Conservation (phyloP, 192 early-diverging fungal species). For the Mortierella alpina region DNA sequence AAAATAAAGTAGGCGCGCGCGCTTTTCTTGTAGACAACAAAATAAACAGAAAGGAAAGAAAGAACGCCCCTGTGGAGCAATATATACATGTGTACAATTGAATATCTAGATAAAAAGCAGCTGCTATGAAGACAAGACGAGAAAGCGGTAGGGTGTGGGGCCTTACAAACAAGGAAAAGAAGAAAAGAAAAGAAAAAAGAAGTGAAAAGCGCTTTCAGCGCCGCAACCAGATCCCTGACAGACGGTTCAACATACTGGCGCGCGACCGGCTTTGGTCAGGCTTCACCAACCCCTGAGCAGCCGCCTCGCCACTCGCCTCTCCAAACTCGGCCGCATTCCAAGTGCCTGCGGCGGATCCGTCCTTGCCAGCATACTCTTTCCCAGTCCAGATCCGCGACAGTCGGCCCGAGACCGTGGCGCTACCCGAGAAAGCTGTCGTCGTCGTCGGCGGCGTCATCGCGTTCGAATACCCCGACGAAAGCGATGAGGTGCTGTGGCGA, state of each 20-base stretch:
- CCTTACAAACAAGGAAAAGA: no score
- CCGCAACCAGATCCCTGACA: slow-evolving; percentile 46
- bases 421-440: slow-evolving; percentile 15
- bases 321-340: slow-evolving; percentile 43
- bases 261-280: slow-evolving; percentile 4
- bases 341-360: slow-evolving; percentile 1
- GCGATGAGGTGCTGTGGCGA: slow-evolving; percentile 20
- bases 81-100: not conserved
- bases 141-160: no score
- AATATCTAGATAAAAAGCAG: no score
- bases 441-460: not conserved
- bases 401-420: slow-evolving; percentile 32
- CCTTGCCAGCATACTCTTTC: slow-evolving; percentile 12
- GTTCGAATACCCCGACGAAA: slow-evolving; percentile 1
- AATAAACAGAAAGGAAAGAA: no score
- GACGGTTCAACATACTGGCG: slow-evolving; percentile 37
- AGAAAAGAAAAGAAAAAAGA: not conserved
- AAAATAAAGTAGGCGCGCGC: not conserved
- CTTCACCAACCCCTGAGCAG: slow-evolving; percentile 10
- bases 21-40: not conserved
- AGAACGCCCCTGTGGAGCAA: not conserved
- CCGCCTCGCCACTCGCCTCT: slow-evolving; percentile 18
- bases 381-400: slow-evolving; percentile 44
- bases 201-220: slow-evolving; percentile 4
- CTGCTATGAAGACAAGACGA: no score